A percentile compares a stretch with the other conserved stretches of the same genome.
These are phyloP conservation scores for Saccharomyces hybrid DNA, from an alignment of 1,139 yeast genomes.

Conservation along the genomic window DNA sequence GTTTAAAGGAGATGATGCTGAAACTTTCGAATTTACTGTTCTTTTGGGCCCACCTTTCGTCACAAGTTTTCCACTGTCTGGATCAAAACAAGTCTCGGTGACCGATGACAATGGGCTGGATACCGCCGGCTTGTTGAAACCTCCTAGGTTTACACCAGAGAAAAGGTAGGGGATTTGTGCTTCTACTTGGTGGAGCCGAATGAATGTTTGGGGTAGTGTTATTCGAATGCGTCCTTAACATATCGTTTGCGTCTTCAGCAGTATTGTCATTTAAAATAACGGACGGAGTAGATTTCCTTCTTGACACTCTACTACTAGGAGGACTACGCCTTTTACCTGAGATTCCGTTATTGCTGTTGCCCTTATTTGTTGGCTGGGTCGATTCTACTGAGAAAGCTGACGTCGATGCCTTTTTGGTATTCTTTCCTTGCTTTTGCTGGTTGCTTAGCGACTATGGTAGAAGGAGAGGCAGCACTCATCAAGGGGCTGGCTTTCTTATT, in stretches of 20 bases:
- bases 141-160: slow-evolving; percentile 1
- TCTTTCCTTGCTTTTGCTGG: not conserved
- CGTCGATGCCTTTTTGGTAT: not conserved
- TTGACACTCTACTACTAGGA: not conserved
- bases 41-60: slow-evolving; percentile 7
- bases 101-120: slow-evolving; percentile 16
- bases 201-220: not conserved
- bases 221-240: not conserved
- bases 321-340: not conserved
- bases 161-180: not conserved
- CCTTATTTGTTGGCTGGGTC: not conserved
- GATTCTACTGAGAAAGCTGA: not conserved
- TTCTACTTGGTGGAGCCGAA: not conserved
- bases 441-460: not conserved
- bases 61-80: not conserved
- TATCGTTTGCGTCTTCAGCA: not conserved
- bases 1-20: slow-evolving; percentile 5
- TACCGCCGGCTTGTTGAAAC: slow-evolving; percentile 8
- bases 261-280: not conserved
- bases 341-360: not conserved
- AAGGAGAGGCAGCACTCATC: not conserved
- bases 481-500: not conserved
- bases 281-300: not conserved
- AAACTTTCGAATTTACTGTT: slow-evolving; percentile 6
- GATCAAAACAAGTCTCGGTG: slow-evolving; percentile 12